A percentile compares a stretch with the other conserved stretches of the same genome.
Conservation (phyloP, 805 yeast species). For the Spathaspora hagerdaliae region DNA sequence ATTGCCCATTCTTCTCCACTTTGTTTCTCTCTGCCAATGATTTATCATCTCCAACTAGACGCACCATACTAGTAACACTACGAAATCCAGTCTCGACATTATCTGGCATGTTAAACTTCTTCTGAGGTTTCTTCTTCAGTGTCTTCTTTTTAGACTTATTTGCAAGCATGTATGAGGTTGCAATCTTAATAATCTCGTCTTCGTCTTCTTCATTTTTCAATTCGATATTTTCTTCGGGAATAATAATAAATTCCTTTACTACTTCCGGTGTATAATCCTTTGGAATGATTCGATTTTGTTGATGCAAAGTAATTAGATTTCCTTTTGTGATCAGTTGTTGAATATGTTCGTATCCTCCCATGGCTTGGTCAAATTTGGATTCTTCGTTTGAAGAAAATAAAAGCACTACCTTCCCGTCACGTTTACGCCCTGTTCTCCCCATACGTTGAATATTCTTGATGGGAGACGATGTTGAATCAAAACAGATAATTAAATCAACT, state of each 20-base stretch:
- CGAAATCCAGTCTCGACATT: constrained; percentile 63
- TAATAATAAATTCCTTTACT: constrained; percentile 51
- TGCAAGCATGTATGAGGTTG: constrained; percentile 58
- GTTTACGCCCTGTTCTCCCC: constrained; percentile 97
- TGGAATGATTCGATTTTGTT: constrained; percentile 71
- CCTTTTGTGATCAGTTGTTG: constrained; percentile 63
- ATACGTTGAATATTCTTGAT: constrained; percentile 90
- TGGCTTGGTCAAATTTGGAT: constrained; percentile 73
- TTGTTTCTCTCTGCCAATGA: background rate
- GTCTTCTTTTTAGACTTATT: constrained; percentile 12
- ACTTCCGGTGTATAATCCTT: constrained; percentile 49
- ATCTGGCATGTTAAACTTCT: constrained; percentile 71
- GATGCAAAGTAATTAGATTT: constrained; percentile 37
- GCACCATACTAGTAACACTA: constrained; percentile 41
- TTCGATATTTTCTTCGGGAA: constrained; percentile 68
- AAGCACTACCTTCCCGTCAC: constrained; percentile 79
- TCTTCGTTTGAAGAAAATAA: constrained; percentile 77
- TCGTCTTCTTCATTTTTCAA: constrained; percentile 53
- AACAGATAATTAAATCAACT: constrained; percentile 89
- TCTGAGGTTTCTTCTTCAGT: constrained; percentile 15
- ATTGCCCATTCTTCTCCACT: background rate
- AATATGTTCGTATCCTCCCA: constrained; percentile 76
- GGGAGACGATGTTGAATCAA: constrained; percentile 90
- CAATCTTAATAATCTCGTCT: constrained; percentile 64
- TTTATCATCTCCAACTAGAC: background rate